Evolutionary conservation across 352 stramenopile species (phyloP).

Genomic region (Sclerospora graminicola): DNA sequence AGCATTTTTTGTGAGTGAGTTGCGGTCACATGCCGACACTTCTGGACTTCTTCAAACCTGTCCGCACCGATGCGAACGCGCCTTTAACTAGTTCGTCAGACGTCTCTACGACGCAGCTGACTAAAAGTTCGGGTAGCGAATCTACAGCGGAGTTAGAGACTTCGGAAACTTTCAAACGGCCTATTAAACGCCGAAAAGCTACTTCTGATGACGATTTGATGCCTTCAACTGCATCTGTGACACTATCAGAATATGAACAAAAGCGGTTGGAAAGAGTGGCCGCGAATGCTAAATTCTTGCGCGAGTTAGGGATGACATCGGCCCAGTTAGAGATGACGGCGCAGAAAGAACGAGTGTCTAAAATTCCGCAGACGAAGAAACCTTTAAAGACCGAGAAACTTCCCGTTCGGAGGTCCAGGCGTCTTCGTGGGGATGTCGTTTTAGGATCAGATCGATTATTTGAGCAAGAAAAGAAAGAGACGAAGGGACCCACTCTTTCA

Average conservation of each 20-base stretch:
- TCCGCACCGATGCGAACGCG: neutral
- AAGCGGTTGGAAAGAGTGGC: conserved; percentile 31
- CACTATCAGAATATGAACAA: conserved; percentile 35
- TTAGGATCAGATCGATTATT: neutral
- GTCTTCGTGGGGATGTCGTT: conserved; percentile 20
- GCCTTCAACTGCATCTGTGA: neutral
- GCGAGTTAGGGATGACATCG: conserved; percentile 28
- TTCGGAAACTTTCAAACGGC: too few species aligned
- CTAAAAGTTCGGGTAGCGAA: too few species aligned
- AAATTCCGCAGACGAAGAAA: neutral
- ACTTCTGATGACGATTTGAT: too few species aligned
- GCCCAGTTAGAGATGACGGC: conserved; percentile 13
- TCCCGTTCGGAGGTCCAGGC: conserved; percentile 23
- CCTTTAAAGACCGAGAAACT: neutral
- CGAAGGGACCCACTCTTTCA: conserved; percentile 7
- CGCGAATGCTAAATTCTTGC: conserved; percentile 33
- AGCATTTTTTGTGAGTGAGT: neutral
- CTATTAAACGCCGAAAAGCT: too few species aligned
- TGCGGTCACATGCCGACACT: conserved; percentile 13
- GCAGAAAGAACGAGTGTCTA: neutral
- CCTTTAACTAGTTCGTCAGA: neutral
- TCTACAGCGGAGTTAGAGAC: too few species aligned
- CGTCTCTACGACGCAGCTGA: too few species aligned
- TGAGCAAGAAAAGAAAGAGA: neutral
- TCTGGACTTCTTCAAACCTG: conserved; percentile 21